Evolutionary conservation across 805 yeast genomes (phyloP).

Genomic region (Kuraishia hungarica): DNA sequence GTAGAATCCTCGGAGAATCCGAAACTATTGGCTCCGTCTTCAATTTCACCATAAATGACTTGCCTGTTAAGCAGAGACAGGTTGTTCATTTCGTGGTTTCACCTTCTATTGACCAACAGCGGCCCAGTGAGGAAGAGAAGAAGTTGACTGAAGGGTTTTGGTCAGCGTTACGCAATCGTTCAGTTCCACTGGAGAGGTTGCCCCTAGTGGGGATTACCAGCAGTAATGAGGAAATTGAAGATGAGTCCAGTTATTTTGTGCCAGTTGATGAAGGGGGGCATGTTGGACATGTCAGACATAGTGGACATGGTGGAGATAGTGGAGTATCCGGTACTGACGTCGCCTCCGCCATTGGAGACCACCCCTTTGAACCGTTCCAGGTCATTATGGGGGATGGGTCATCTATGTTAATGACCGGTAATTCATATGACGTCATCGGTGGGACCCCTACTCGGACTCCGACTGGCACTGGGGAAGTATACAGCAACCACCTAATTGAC

Average conservation of each 20-base stretch:
- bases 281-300: no score
- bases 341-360: no score
- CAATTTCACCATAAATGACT: not conserved
- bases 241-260: not conserved
- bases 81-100: not conserved
- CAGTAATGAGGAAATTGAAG: not conserved
- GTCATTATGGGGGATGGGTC: constrained; percentile 7
- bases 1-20: not conserved
- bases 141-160: no score
- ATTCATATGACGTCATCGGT: constrained; percentile 10
- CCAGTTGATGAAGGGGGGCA: not conserved
- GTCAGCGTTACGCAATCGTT: no score
- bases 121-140: no score
- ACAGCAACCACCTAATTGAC: constrained; percentile 14
- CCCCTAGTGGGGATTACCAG: no score
- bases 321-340: no score
- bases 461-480: no score
- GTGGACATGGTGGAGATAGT: no score
- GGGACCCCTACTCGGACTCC: no score
- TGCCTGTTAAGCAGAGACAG: not conserved
- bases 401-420: constrained; percentile 3
- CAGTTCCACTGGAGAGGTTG: no score
- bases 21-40: not conserved
- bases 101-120: not conserved
- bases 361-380: not conserved